Conservation (phyloP, 306 rosid species). For the Adenanthera pavonina region DNA sequence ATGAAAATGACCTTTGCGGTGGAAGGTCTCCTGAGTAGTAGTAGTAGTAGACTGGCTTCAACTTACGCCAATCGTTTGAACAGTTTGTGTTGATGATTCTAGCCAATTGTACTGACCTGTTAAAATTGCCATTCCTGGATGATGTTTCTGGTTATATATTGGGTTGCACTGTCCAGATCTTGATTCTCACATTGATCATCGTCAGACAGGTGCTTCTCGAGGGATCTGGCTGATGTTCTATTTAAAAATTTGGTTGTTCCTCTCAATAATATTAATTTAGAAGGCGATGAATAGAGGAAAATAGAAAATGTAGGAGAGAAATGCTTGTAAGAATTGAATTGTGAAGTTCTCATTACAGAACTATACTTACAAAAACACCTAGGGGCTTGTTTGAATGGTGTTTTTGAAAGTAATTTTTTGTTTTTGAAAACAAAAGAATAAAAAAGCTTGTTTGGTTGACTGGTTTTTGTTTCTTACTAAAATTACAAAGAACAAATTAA, state of each 20-base stretch:
- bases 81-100: constrained; percentile 42
- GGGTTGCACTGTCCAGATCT: not conserved
- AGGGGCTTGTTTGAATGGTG: too few relatives aligned
- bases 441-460: too few relatives aligned
- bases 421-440: too few relatives aligned
- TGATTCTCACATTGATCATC: not conserved
- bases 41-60: not conserved
- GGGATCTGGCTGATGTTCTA: constrained; percentile 36
- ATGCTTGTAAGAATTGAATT: constrained; percentile 41
- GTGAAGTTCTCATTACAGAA: constrained; percentile 32
- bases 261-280: constrained; percentile 37
- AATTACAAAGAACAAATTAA: too few relatives aligned
- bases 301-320: constrained; percentile 10
- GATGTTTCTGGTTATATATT: constrained; percentile 11
- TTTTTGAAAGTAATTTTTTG: too few relatives aligned
- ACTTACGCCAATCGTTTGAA: not conserved
- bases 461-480: too few relatives aligned
- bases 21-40: not conserved
- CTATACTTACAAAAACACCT: not conserved
- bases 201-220: not conserved
- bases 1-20: constrained; percentile 32
- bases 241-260: constrained; percentile 41
- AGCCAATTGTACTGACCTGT: constrained; percentile 42
- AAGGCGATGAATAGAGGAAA: constrained; percentile 18
- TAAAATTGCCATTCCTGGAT: constrained; percentile 41